These are phyloP conservation scores for Botryotinia narcissicola DNA, from an alignment of 2,329 filamentous ascomycete genomes.

Conservation along the genomic window DNA sequence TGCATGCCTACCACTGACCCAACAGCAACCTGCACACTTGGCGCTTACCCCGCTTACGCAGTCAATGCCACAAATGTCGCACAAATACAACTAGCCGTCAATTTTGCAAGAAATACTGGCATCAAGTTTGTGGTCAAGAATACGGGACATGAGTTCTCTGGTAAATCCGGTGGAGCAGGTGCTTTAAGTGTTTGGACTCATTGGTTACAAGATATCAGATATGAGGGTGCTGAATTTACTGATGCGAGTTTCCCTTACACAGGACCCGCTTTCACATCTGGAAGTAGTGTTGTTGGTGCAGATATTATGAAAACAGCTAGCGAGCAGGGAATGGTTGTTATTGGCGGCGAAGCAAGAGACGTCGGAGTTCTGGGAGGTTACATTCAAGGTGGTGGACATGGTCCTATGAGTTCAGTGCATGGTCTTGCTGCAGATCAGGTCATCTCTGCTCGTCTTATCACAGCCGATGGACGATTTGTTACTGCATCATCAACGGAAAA, in stretches of 20 bases:
- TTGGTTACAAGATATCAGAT: slow-evolving; percentile 44
- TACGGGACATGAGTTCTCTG: slow-evolving; percentile 48
- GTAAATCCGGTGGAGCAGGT: slow-evolving; percentile 47
- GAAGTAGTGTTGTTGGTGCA: slow-evolving; percentile 45
- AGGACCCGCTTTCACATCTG: slow-evolving; percentile 41
- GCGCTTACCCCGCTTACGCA: slow-evolving; percentile 24
- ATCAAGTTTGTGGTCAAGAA: slow-evolving; percentile 43
- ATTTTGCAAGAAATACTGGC: slow-evolving; percentile 38
- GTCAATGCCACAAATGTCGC: slow-evolving; percentile 31
- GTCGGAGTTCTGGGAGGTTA: slow-evolving; percentile 46
- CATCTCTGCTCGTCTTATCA: slow-evolving; percentile 27
- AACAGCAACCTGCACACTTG: slow-evolving; percentile 21
- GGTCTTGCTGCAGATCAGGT: slow-evolving; percentile 60
- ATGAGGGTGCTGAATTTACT: slow-evolving; percentile 35
- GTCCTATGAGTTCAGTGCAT: slow-evolving; percentile 49
- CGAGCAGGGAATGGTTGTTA: slow-evolving; percentile 45
- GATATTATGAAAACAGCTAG: slow-evolving; percentile 44
- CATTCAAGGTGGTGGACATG: slow-evolving; percentile 60
- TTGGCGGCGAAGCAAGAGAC: slow-evolving; percentile 48
- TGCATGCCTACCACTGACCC: slow-evolving; percentile 37
- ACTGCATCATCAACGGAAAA: slow-evolving; percentile 27
- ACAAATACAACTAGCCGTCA: slow-evolving; percentile 30
- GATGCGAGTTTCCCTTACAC: slow-evolving; percentile 33
- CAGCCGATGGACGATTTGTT: slow-evolving; percentile 26
- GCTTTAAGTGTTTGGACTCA: slow-evolving; percentile 51